These are phyloP conservation scores for Mortierella sp. DNA, from an alignment of 371 early-diverging fungal genomes.

Conservation along the genomic window DNA sequence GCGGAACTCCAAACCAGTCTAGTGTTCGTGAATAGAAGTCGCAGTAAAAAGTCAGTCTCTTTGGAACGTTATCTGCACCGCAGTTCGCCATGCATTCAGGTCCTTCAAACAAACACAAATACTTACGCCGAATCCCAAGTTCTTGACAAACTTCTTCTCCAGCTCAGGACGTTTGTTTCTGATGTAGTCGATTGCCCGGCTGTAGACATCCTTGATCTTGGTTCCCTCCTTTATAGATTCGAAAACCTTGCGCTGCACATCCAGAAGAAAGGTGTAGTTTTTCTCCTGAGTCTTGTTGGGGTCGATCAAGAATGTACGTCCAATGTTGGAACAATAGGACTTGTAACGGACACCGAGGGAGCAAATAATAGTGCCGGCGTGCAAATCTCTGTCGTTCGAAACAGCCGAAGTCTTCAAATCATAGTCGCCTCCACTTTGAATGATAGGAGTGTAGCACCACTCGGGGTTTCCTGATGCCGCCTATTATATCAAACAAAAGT, in stretches of 20 bases:
- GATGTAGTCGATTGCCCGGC: conserved; percentile 76
- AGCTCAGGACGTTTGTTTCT: conserved; percentile 88
- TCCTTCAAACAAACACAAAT: not conserved
- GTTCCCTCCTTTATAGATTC: conserved; percentile 84
- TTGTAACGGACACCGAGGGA: conserved; percentile 95
- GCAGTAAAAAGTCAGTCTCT: not conserved
- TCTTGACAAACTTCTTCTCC: conserved; percentile 84
- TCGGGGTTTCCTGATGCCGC: conserved; percentile 73
- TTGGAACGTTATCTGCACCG: not conserved
- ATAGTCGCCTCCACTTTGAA: conserved; percentile 97
- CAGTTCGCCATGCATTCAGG: not conserved
- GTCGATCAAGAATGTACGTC: conserved; percentile 93
- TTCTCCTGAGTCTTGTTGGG: conserved; percentile 92
- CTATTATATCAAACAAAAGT: conserved; percentile 17
- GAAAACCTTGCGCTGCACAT: conserved; percentile 82
- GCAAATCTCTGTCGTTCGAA: conserved; percentile 80
- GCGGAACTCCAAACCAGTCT: conserved; percentile 95
- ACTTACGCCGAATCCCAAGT: conserved; percentile 87
- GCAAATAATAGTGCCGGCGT: conserved; percentile 92
- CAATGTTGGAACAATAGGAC: conserved; percentile 94
- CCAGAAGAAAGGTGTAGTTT: conserved; percentile 91
- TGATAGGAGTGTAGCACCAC: conserved; percentile 96
- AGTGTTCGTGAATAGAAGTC: conserved; percentile 3
- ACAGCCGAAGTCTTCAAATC: conserved; percentile 88
- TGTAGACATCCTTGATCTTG: conserved; percentile 84